phyloP scores from a whole-genome alignment of 257 asterid species.

The Plantago elongata region DNA sequence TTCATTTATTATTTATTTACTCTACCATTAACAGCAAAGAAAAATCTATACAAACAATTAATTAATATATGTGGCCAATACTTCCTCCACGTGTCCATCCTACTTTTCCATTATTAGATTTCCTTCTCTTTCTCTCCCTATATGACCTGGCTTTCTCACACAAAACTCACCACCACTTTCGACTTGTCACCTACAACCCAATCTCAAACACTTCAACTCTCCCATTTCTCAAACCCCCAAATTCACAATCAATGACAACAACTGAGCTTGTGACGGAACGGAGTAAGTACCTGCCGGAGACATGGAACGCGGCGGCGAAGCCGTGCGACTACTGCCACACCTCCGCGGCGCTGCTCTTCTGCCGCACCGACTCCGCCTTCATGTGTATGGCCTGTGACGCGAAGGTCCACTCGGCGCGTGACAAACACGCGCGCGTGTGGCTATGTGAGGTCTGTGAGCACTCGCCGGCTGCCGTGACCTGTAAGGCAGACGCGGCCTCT shows the following conservation, averaged over 20 bases:
- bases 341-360: slow-evolving; percentile 61
- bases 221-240: not conserved
- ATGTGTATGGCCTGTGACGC: slow-evolving; percentile 68
- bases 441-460: slow-evolving; percentile 85
- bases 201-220: not conserved
- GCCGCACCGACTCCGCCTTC: slow-evolving; percentile 56
- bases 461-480: slow-evolving; percentile 60
- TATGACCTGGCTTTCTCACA: slow-evolving; percentile 31
- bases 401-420: slow-evolving; percentile 25
- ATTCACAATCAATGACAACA: not conserved
- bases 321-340: slow-evolving; percentile 69
- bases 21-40: slow-evolving; percentile 45
- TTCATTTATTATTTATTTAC: slow-evolving; percentile 34
- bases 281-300: slow-evolving; percentile 21
- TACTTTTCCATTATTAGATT: slow-evolving; percentile 34
- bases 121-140: slow-evolving; percentile 19
- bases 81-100: slow-evolving; percentile 53
- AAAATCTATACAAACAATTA: slow-evolving; percentile 35
- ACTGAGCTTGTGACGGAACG: not conserved
- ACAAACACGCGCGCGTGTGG: slow-evolving; percentile 68
- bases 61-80: slow-evolving; percentile 43
- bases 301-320: slow-evolving; percentile 39
- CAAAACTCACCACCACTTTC: slow-evolving; percentile 32
- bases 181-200: slow-evolving; percentile 23
- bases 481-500: slow-evolving; percentile 81